Evolutionary conservation across 805 yeast species (phyloP), one percentile per base, ranked within the genome.

Genomic region (Lachancea mirantina): DNA sequence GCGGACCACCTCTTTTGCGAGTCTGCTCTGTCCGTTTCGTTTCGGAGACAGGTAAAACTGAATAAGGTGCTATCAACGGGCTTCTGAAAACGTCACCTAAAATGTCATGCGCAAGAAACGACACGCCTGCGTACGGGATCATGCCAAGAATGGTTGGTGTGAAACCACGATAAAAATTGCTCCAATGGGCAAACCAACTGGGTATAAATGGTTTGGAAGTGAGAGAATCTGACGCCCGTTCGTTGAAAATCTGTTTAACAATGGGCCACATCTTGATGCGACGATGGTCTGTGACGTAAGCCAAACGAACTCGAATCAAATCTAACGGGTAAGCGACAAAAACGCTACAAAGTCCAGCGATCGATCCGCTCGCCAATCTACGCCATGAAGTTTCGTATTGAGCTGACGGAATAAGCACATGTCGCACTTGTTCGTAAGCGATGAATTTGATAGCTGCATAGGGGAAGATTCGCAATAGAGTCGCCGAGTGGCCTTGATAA

Each of bases 71-170:
- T 5, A 88, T 55, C 8, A 50, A 34, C 8, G 67, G 65, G n/a
- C 80, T 66, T 41, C 95, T 67, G 51, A 92, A 74, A 2, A 88
- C 49, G 59, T 92, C 98, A 59, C 89, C 97, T 37, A 88, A 67
- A 36, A 77, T 55, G 61, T 92, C 98, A 59, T 92, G 97, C 4
- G 95, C 83, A 61, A 87, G 83, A 51, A 92, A 92, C 3, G 96
- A 84, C 3, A 89, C 96, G 8, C 98, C 98, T 1, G 98, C 98
- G 55, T 92, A 92, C 1, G 98, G 98, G 14, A 92, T 68, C 94
- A 92, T 88, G 8, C 98, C 98, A 24, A 88, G 49, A 27, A 92
- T 78, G 0, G 98, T 92, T 13, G 98, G 95, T 6, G 82, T 73
- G 58, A 89, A 92, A 2, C 98, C 98, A 37, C 96, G 69, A 61